Evolutionary conservation across 805 yeast genomes (phyloP), one percentile per base, ranked within the genome.

Genomic region (Citeromyces matritensis): DNA sequence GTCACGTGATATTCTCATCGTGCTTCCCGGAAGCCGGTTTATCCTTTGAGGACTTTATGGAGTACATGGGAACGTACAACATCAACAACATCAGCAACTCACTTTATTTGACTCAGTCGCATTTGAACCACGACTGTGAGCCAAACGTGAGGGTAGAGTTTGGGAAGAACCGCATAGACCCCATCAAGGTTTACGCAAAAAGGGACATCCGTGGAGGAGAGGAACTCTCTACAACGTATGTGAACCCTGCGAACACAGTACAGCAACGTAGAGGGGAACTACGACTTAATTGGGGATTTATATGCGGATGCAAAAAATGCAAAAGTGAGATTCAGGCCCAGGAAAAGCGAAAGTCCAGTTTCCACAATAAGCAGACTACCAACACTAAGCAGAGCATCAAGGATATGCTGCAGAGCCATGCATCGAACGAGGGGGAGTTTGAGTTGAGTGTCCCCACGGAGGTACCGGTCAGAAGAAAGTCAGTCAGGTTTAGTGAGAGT

Each of bases 251-350:
- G 5, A 73, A 69, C 42, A 67, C 71, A 2, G 67, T 74, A 6
- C 68, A 63, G 29, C 70, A 74, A 35, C 64, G 94, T 39, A 73
- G 70, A 42, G 49, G 78, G 39, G 73, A 69, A 39, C 55, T 83
- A 30, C 53, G 86, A 36, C 70, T 73, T 9, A 75, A 77, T 42
- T 83, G 84, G 82, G 94, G 94, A 4, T 83, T 83, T 48, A 44
- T 65, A 12, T 83, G 94, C 50, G 50, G 48, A 15, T 83, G 94
- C 48, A 42, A 51, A 9, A 66, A 77, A 39, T 83, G 94, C 50
- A 64, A 66, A 42, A 55, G 55, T 6, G 86, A 79, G 38, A 45
- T 60, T 24, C 56, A 57, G 32, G 38, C 30, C 1, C 57, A 60
- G 30, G 65, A 65, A 26, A 47, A 66, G 39, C 58, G 72, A 33